A percentile compares a stretch with the other conserved stretches of the same genome.
Conservation (phyloP, 2,329 filamentous ascomycete genomes). For the Aureobasidium sp. region DNA sequence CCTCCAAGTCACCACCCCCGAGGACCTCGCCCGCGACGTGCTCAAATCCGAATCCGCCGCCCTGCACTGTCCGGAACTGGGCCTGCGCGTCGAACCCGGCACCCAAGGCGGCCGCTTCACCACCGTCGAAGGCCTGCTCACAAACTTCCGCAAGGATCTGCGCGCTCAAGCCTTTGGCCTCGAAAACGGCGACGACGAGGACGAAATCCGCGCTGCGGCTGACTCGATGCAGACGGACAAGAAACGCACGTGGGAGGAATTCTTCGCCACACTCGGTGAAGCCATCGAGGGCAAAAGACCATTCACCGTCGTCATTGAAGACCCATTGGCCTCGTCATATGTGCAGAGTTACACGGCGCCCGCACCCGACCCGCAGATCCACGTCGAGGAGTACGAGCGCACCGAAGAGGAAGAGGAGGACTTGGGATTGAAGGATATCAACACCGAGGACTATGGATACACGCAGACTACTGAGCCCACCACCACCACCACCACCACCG, state of each 20-base stretch:
- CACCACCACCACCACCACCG: background rate
- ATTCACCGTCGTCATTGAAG: conserved; percentile 75
- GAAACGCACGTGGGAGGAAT: conserved; percentile 65
- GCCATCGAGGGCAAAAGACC: conserved; percentile 73
- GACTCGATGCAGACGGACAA: conserved; percentile 65
- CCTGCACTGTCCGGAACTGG: conserved; percentile 77
- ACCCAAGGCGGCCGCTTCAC: conserved; percentile 95
- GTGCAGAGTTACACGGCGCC: conserved; percentile 77
- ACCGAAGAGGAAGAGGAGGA: conserved; percentile 92
- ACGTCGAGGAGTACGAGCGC: conserved; percentile 70
- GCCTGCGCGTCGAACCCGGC: conserved; percentile 80
- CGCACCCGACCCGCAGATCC: conserved; percentile 76
- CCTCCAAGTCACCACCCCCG: conserved; percentile 56
- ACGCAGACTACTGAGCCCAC: too few relatives aligned
- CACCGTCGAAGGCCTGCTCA: conserved; percentile 87
- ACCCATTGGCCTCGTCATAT: conserved; percentile 87
- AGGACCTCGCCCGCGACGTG: conserved; percentile 83
- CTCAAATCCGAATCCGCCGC: conserved; percentile 92
- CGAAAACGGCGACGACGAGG: conserved; percentile 42
- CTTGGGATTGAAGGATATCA: conserved; percentile 84
- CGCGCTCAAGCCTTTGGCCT: conserved; percentile 78
- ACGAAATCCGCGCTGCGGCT: conserved; percentile 45
- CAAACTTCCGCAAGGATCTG: conserved; percentile 85
- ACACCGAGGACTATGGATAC: conserved; percentile 64
- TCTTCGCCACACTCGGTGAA: conserved; percentile 66